Evolutionary conservation across 2,329 filamentous ascomycete genomes (phyloP).

Genomic region (Diaporthe humulicola): DNA sequence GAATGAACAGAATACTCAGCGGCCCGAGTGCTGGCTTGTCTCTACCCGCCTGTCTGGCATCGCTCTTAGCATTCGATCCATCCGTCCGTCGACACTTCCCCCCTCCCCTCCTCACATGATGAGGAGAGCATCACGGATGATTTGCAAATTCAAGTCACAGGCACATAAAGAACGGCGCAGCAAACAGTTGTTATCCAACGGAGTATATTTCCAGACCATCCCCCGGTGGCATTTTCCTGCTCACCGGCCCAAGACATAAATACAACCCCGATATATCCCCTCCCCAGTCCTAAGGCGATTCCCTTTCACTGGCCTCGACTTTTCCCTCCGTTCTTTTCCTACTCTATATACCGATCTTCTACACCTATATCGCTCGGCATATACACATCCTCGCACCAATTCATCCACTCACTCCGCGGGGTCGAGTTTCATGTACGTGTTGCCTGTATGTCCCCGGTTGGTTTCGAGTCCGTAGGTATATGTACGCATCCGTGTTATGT

Average conservation of each 20-base stretch:
- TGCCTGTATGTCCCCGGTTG: neutral
- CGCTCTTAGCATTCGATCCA: neutral
- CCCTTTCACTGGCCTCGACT: neutral
- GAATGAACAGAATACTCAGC: no score
- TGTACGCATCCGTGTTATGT: neutral
- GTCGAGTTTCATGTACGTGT: neutral
- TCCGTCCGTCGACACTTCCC: neutral
- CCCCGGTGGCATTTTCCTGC: neutral
- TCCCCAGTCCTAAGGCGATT: neutral
- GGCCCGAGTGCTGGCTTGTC: no score
- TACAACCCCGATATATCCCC: constrained; percentile 14
- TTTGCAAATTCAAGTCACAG: no score
- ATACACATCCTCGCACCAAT: neutral
- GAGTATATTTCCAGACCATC: constrained; percentile 19
- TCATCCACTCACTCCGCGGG: no score
- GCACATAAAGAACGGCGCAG: neutral
- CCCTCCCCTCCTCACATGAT: neutral
- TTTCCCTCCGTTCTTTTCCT: neutral
- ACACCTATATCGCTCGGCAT: neutral
- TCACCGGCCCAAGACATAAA: constrained; percentile 11
- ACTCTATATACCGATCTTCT: constrained; percentile 8
- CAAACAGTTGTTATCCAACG: constrained; percentile 4
- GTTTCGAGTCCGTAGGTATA: neutral
- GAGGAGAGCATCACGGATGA: no score
- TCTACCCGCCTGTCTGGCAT: no score